A percentile compares a stretch with the other conserved stretches of the same genome.
Conservation (phyloP, 139 green algal species). For the Chlamydomonas sp. region DNA sequence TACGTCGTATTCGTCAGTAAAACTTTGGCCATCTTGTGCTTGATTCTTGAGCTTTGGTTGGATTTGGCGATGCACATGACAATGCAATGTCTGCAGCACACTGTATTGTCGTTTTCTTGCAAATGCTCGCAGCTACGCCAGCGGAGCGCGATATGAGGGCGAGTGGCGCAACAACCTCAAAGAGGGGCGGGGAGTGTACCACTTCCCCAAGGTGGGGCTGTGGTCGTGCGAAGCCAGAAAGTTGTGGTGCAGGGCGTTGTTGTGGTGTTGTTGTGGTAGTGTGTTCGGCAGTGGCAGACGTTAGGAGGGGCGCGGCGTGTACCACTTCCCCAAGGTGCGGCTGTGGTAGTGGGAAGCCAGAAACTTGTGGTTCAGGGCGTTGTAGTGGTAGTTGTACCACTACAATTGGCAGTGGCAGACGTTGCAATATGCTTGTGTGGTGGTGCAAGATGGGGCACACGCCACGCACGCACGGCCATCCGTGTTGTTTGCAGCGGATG, state of each 20-base stretch:
- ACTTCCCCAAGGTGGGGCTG: conserved; percentile 71
- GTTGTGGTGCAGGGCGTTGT: neutral
- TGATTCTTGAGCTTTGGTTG: no score
- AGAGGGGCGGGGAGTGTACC: conserved; percentile 83
- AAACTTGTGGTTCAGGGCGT: neutral
- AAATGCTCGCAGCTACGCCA: conserved; percentile 57
- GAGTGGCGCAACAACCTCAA: conserved; percentile 85
- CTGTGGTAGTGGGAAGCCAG: neutral
- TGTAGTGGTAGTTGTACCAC: neutral
- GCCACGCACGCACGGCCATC: no score
- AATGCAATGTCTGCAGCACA: no score
- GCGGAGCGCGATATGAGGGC: conserved; percentile 81
- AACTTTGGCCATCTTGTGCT: no score
- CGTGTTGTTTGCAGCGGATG: no score
- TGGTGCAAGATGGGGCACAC: no score
- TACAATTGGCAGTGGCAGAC: no score
- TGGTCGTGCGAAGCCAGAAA: neutral
- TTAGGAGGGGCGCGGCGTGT: conserved; percentile 83
- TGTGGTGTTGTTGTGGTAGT: neutral
- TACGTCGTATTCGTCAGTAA: no score
- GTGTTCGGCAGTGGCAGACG: no score
- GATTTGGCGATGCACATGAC: no score
- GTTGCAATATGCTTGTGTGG: no score
- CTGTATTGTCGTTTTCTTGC: no score
- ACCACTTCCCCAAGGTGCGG: conserved; percentile 77